Base-by-base conservation (phyloP, 495 filamentous ascomycete species). In the Daldinia caldariorum region DNA sequence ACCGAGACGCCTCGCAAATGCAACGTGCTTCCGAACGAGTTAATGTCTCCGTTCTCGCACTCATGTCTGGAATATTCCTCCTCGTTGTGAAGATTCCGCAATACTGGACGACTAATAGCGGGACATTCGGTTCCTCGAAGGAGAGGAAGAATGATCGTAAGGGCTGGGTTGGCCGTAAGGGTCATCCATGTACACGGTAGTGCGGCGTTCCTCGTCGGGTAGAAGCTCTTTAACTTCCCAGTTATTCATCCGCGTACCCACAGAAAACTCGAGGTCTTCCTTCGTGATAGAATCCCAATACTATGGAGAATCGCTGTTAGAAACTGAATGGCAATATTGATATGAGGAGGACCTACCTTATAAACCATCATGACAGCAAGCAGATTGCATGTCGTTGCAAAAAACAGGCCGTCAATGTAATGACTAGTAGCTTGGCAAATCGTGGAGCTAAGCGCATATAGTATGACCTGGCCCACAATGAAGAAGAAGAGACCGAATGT, bases 201-300 rank as follows among this genome's bases (percentile, higher is more conserved):
- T 83, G 45, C 93, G 87, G 57, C 90, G 87, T 41, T 97, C 93
- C 54, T 97, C 94, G 61, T 97, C 95, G n/a, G 90, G 86, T 10
- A 97, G 82, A 14, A 92, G 85, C 66, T 98, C 94, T 79, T 99
- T 99, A 69, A 99, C 92, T 80, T 99, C 95, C 95, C 96, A 99
- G 75, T 94, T 97, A 77, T 97, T 96, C 74, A 91, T 89, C 78
- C 97, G 93, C 57, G 91, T 91, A 57, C 95, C 94, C 38, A 99
- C 95, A 56, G 92, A 95, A 82, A 99, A 99, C 78, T 99, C 95
- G 61, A 99, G 88, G 77, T 99, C 95, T 83, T 98, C 95, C 75
- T 91, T 94, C 53, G 95, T 99, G 81, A 99, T 98, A 29, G 94
- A 97, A 78, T 99, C 95, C 95, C 95, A 99, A 84, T 96, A 98